A percentile compares a stretch with the other conserved stretches of the same genome.
Conservation (phyloP, 371 early-diverging fungal species). For the Coemansia sp. region DNA sequence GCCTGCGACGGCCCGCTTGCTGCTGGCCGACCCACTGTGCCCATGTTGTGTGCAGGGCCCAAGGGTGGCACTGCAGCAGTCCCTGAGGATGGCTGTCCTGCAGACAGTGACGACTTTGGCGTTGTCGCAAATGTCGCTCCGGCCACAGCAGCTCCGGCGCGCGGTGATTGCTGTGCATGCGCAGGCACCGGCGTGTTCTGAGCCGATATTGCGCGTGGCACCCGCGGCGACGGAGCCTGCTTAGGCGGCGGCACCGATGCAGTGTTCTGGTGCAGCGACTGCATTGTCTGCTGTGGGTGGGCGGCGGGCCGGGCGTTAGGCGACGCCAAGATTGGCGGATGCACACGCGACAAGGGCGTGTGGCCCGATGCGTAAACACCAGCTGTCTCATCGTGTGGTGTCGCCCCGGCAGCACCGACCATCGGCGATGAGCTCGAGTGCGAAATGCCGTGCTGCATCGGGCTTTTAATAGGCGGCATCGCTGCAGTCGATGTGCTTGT, state of each 20-base stretch:
- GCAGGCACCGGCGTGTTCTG: slow-evolving; percentile 28
- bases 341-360: slow-evolving; percentile 29
- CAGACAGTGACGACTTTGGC: slow-evolving; percentile 7
- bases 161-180: slow-evolving; percentile 35
- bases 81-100: background rate
- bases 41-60: slow-evolving; percentile 19
- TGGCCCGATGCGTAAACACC: slow-evolving; percentile 14
- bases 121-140: slow-evolving; percentile 15
- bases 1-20: slow-evolving; percentile 9
- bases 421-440: slow-evolving; percentile 42
- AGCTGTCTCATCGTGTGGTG: slow-evolving; percentile 15
- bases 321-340: slow-evolving; percentile 25
- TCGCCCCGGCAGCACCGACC: slow-evolving; percentile 11
- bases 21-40: slow-evolving; percentile 8
- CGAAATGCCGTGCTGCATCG: slow-evolving; percentile 7
- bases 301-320: slow-evolving; percentile 29
- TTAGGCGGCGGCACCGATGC: slow-evolving; percentile 45
- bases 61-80: slow-evolving; percentile 21
- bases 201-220: slow-evolving; percentile 39
- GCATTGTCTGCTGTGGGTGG: slow-evolving; percentile 17
- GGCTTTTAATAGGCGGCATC: slow-evolving; percentile 33
- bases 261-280: slow-evolving; percentile 44
- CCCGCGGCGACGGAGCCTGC: slow-evolving; percentile 38
- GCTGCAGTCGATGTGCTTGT: slow-evolving; percentile 15
- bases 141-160: slow-evolving; percentile 12